Percentiles rank a stretch among this genome's conserved stretches.
Evolutionary conservation across 257 asterid species (phyloP).

Genomic region (Thymus mandschuricus): DNA sequence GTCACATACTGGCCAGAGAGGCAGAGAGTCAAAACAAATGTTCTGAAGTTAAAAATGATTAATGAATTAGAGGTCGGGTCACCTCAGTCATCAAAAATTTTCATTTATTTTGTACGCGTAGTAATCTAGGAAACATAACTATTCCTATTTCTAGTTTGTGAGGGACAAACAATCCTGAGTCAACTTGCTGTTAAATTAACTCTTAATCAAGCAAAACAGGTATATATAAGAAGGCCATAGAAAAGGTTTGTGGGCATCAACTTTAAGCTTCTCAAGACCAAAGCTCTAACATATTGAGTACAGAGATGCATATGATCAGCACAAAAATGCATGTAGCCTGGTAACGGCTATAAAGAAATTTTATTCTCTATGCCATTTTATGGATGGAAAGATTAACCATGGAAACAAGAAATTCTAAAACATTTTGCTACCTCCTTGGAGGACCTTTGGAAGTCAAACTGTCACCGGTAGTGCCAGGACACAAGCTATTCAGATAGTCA

Average conservation of each 20-base stretch:
- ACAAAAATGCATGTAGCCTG: constrained; percentile 16
- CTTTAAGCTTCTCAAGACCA: constrained; percentile 11
- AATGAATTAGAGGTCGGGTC: neutral
- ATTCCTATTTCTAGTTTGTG: constrained; percentile 13
- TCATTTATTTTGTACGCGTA: constrained; percentile 1
- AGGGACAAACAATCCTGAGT: constrained; percentile 19
- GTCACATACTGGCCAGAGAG: neutral
- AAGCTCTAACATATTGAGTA: neutral
- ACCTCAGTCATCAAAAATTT: constrained; percentile 10
- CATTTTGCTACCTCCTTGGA: constrained; percentile 55
- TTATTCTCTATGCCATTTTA: neutral
- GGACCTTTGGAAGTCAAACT: constrained; percentile 45
- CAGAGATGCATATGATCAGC: constrained; percentile 19
- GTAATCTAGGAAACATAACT: neutral
- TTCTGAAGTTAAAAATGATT: neutral
- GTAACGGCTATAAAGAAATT: constrained; percentile 4
- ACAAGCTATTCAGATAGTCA: constrained; percentile 70
- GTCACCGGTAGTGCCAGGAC: constrained; percentile 57
- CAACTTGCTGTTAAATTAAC: neutral
- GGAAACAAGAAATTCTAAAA: neutral
- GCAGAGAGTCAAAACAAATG: neutral
- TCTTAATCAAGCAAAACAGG: constrained; percentile 15
- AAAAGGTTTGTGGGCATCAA: neutral
- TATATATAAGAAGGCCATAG: neutral
- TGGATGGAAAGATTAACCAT: constrained; percentile 18